These are phyloP conservation scores for Xylariaceae sp. DNA, from an alignment of 2,329 filamentous ascomycete species.

Conservation along the genomic window DNA sequence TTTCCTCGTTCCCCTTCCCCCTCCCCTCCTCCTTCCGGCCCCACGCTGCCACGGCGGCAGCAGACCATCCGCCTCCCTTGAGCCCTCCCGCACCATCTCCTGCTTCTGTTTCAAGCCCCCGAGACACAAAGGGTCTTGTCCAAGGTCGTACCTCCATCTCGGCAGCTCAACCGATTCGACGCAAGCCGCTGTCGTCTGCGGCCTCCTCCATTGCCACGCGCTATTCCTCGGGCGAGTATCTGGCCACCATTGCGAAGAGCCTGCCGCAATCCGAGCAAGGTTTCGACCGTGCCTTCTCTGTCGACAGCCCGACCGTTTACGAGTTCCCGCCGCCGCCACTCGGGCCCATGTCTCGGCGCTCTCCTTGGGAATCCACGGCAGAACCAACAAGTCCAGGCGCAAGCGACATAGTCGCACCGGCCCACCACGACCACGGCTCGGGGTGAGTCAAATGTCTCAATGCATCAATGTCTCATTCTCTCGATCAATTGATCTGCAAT, in stretches of 20 bases:
- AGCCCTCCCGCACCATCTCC: slow-evolving; percentile 29
- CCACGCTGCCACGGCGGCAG: background rate
- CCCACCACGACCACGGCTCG: slow-evolving; percentile 22
- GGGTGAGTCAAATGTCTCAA: slow-evolving; percentile 28
- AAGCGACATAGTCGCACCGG: slow-evolving; percentile 13
- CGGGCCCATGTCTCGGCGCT: slow-evolving; percentile 23
- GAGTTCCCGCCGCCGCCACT: slow-evolving; percentile 44
- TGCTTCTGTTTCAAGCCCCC: slow-evolving; percentile 17
- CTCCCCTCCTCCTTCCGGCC: slow-evolving; percentile 9
- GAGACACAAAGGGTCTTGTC: slow-evolving; percentile 33
- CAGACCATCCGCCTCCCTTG: slow-evolving; percentile 28
- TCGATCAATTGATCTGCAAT: slow-evolving; percentile 29
- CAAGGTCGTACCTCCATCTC: slow-evolving; percentile 23
- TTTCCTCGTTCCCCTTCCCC: slow-evolving; percentile 26
- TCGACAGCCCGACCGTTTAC: slow-evolving; percentile 61
- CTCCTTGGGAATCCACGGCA: slow-evolving; percentile 21
- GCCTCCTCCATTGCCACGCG: slow-evolving; percentile 49
- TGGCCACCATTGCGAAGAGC: slow-evolving; percentile 36
- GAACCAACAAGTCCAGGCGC: slow-evolving; percentile 11
- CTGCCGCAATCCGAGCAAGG: slow-evolving; percentile 49
- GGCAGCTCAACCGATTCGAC: slow-evolving; percentile 43
- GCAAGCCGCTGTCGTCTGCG: slow-evolving; percentile 57
- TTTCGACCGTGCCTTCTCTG: slow-evolving; percentile 51
- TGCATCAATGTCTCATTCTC: no score
- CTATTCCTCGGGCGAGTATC: slow-evolving; percentile 42